Percentiles rank a stretch among this genome's conserved stretches.
These are phyloP conservation scores for Fraxinus platypoda DNA, from an alignment of 305 asterid species.

Conservation along the genomic window DNA sequence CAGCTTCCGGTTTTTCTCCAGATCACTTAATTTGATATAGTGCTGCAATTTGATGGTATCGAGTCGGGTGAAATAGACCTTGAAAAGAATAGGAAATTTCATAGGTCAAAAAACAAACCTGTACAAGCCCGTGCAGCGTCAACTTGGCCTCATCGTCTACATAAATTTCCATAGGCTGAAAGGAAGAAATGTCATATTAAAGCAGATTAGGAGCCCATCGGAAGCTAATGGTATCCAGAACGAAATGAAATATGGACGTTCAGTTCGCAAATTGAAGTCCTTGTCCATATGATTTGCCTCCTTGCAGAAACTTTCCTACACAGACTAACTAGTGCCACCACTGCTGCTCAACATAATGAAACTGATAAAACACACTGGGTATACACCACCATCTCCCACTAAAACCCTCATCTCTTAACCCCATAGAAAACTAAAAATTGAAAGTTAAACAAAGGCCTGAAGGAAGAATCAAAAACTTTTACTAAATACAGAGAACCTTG, in stretches of 20 bases:
- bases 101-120: conserved; percentile 42
- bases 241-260: conserved; percentile 51
- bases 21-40: conserved; percentile 83
- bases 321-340: conserved; percentile 27
- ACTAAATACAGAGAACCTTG: background rate
- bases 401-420: conserved; percentile 11
- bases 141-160: conserved; percentile 94
- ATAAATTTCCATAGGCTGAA: conserved; percentile 93
- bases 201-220: conserved; percentile 58
- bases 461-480: background rate
- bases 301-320: conserved; percentile 30
- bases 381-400: conserved; percentile 1
- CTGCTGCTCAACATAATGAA: conserved; percentile 23
- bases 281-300: conserved; percentile 47
- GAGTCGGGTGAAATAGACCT: background rate
- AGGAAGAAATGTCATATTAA: conserved; percentile 45
- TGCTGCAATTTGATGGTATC: conserved; percentile 40
- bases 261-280: conserved; percentile 37
- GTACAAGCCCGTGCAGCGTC: conserved; percentile 95
- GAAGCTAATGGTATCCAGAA: conserved; percentile 51
- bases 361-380: background rate
- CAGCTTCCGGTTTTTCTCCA: conserved; percentile 80
- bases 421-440: background rate
- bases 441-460: background rate
- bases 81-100: background rate